Evolutionary conservation across 257 asterid species (phyloP), one percentile per base, ranked within the genome.

Genomic region (Gentiana straminea): DNA sequence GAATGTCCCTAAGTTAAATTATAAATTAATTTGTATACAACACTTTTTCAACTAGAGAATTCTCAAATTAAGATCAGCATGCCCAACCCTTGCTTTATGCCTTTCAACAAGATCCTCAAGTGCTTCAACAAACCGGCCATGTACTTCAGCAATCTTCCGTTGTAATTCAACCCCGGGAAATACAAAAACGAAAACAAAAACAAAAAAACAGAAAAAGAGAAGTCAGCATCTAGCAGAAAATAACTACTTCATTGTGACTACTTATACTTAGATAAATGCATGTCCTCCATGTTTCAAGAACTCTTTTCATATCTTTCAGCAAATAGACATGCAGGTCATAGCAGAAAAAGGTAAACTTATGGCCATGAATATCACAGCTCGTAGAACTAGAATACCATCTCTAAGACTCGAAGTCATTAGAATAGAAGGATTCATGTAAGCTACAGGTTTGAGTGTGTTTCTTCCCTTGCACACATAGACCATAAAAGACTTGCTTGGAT

Each of bases 21-120:
- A 24, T 24, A 24, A 24, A 24, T 24, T 24, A 24, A 24, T 24
- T 13, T 32, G 10, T 24, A 8, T 24, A 15, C 53, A 9, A 3
- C 3, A 35, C 5, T 46, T 51, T 5, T 7, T 24, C 24, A 24
- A 50, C 71, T 71, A 88, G 35, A 84, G 56, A 64, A 88, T 60
- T 64, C 73, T 85, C 36, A 86, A 72, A 61, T 64, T 66, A 12
- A 69, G 58, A 43, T 83, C 83, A 0, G 75, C 48, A 65, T 72
- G 66, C 8, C 93, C 97, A 36, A 69, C 86, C 62, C 82, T 80
- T 35, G 60, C 78, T 69, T 84, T 84, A 64, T 90, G 86, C 74
- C 82, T 81, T 54, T 82, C 83, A 33, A 80, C 84, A 57, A 90
- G 77, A 73, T 82, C 79, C 49, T 74, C 36, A 3, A 90, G 77